Evolutionary conservation across 164 flowering plant genomes (phyloP).

Genomic region (Vitis amurensis): DNA sequence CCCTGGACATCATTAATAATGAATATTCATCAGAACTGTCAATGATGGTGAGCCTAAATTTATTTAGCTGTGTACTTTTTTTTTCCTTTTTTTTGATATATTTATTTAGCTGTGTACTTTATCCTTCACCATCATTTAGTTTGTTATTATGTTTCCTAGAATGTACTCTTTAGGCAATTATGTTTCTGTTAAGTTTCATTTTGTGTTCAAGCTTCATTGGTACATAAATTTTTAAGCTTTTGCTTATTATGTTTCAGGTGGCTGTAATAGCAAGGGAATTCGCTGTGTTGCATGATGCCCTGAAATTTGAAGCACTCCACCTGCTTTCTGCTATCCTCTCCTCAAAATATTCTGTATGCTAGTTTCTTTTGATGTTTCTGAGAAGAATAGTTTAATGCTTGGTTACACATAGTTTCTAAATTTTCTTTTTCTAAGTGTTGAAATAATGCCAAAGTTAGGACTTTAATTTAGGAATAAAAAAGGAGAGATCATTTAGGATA

Average conservation of each 20-base stretch:
- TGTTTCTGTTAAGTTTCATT: not conserved
- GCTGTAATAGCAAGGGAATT: constrained; percentile 61
- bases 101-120: too few relatives aligned
- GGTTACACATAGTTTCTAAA: not conserved
- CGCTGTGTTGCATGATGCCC: constrained; percentile 69
- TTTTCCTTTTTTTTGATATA: too few relatives aligned
- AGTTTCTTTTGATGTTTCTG: constrained; percentile 5
- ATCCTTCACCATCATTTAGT: not conserved
- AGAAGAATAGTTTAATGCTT: too few relatives aligned
- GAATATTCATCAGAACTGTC: constrained; percentile 50
- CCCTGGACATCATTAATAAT: constrained; percentile 38
- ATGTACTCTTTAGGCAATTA: not conserved
- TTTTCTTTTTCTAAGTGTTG: not conserved
- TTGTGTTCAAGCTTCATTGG: not conserved
- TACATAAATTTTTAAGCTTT: not conserved
- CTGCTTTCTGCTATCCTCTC: constrained; percentile 64
- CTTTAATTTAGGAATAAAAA: too few relatives aligned
- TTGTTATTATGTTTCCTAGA: not conserved
- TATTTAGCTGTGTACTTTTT: constrained; percentile 3
- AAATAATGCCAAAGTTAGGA: too few relatives aligned
- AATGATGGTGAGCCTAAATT: constrained; percentile 44
- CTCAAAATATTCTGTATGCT: constrained; percentile 60
- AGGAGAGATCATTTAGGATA: too few relatives aligned
- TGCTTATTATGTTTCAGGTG: constrained; percentile 49
- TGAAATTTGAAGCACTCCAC: constrained; percentile 84